Evolutionary conservation across 179 eudicot species (phyloP).

Genomic region (Drosera spatulata): DNA sequence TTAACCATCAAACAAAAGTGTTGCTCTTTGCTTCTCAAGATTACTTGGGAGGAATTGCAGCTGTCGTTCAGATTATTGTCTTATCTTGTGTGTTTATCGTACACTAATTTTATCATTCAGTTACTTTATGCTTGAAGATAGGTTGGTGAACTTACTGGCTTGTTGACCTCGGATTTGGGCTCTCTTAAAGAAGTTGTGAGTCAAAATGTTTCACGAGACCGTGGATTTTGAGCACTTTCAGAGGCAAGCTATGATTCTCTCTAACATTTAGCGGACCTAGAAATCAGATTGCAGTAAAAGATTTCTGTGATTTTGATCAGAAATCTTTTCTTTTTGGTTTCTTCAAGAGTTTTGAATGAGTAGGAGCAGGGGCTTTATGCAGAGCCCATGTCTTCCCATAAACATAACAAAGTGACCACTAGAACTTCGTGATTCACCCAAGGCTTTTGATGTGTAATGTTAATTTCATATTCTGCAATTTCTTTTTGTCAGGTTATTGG

Average conservation of each 20-base stretch:
- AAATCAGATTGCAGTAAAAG: constrained; percentile 15
- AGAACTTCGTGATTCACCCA: not conserved
- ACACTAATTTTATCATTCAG: not conserved
- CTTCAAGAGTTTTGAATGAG: too few relatives aligned
- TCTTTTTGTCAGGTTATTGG: constrained; percentile 66
- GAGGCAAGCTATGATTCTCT: constrained; percentile 96
- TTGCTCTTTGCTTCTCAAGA: not conserved
- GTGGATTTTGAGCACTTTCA: constrained; percentile 95
- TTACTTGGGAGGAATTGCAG: not conserved
- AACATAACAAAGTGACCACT: too few relatives aligned
- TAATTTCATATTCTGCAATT: constrained; percentile 4
- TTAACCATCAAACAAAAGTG: not conserved
- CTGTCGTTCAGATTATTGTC: too few relatives aligned
- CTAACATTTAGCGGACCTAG: constrained; percentile 46
- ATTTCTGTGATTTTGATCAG: constrained; percentile 6
- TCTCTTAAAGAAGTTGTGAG: constrained; percentile 73
- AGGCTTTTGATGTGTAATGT: not conserved
- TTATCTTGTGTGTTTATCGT: not conserved
- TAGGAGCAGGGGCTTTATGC: too few relatives aligned
- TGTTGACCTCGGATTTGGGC: constrained; percentile 93
- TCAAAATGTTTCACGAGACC: constrained; percentile 88
- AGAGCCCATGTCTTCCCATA: too few relatives aligned
- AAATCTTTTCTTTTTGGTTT: not conserved
- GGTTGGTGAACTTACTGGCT: constrained; percentile 96
- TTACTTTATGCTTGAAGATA: constrained; percentile 14